Evolutionary conservation across 805 yeast genomes (phyloP).

Genomic region (Lachancea quebecensis): DNA sequence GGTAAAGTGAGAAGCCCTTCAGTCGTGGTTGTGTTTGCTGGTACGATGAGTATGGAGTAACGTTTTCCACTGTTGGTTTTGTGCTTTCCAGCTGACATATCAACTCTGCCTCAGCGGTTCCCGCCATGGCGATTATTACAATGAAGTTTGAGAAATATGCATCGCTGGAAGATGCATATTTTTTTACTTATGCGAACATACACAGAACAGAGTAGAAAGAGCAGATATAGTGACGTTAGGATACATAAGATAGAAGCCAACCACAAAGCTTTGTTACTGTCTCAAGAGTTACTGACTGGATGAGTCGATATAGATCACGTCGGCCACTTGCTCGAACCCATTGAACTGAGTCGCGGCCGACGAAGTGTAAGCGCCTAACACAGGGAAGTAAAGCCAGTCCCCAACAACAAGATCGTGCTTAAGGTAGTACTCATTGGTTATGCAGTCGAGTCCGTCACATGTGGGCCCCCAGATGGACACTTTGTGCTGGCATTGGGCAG

Average conservation of each 20-base stretch:
- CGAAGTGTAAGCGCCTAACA: conserved; percentile 86
- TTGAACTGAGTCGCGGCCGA: conserved; percentile 91
- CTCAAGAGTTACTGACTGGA: conserved; percentile 6
- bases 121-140: not conserved
- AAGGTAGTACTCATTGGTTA: conserved; percentile 46
- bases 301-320: conserved; percentile 58
- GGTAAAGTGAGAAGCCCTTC: conserved; percentile 10
- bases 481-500: conserved; percentile 21
- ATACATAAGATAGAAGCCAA: too few relatives aligned
- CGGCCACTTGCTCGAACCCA: conserved; percentile 64
- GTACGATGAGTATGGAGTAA: conserved; percentile 26
- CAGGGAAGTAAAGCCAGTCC: conserved; percentile 84
- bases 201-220: not conserved
- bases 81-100: conserved; percentile 20
- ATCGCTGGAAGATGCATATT: not conserved
- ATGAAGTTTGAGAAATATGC: not conserved
- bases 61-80: conserved; percentile 36
- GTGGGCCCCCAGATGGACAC: conserved; percentile 97
- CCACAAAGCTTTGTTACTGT: too few relatives aligned
- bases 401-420: conserved; percentile 65
- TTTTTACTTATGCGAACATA: not conserved
- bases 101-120: not conserved
- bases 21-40: conserved; percentile 28
- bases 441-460: conserved; percentile 92
- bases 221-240: not conserved